Evolutionary conservation across 1,284 basidiomycete species (phyloP), one percentile per base, ranked within the genome.

Genomic region (Inonotus obliquus): DNA sequence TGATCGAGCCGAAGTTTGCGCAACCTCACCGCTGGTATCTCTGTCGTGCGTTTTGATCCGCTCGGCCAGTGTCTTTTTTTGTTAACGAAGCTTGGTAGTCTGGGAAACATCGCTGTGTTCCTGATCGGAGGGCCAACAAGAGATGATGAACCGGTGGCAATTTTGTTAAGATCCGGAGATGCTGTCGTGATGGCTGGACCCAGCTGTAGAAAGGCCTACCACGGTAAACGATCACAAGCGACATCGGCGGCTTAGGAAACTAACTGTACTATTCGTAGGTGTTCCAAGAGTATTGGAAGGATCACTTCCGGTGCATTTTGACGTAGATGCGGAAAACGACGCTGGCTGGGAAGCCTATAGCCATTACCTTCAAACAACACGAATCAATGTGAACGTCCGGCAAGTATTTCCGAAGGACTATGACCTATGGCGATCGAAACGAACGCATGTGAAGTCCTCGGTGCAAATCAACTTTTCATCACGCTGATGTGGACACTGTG

Each of bases 101-200:
- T 96, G 6, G 94, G 94, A 4, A 91, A 92, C 68, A 84, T 92
- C 0, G 87, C 90, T 4, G 75, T 96, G 56, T 95, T 97, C 71
- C 84, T 97, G 35, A 89, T 96, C n/a, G 95, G 94, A 5, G 87
- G 91, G 0, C 73, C 80, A 6, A 90, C 89, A 1, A 81, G 94
- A 55, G 86, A 94, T 58, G 77, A 77, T 0, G 79, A 84, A n/a
- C 94, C 94, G 0, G 75, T 84, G 10, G 84, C 94, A 0, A 84
- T 97, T 60, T 78, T 96, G 13, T 78, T 97, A 1, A 84, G 91
- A 21, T 94, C 91, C 0, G 94, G 94, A 6, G 95, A 97, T 70
- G 84, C 90, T 0, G 77, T 96, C n/a, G 86, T 96, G 68, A 96
- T 97, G 93, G 89, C 91, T 0, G 95, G 94, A 0, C 90, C 90